A percentile compares a stretch with the other conserved stretches of the same genome.
These are phyloP conservation scores for Leccinum subfulvum DNA, from an alignment of 1,284 basidiomycete genomes.

Conservation along the genomic window DNA sequence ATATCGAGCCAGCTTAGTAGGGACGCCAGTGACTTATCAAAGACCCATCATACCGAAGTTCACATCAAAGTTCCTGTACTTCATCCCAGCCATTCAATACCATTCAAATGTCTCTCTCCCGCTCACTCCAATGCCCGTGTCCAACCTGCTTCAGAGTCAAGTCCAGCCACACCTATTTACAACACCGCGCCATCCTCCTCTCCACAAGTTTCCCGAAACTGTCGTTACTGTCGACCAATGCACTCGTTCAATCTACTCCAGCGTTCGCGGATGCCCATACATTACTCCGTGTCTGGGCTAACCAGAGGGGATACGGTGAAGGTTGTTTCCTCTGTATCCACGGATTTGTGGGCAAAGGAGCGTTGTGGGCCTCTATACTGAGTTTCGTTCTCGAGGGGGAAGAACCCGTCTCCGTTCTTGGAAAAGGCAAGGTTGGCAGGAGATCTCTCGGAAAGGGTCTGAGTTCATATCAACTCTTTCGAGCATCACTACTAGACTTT, in stretches of 20 bases:
- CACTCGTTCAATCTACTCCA: slow-evolving; percentile 58
- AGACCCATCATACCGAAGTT: slow-evolving; percentile 61
- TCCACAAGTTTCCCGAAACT: slow-evolving; percentile 59
- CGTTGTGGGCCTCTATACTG: slow-evolving; percentile 73
- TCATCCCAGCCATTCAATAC: slow-evolving; percentile 57
- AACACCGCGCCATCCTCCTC: slow-evolving; percentile 70
- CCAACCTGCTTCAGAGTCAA: slow-evolving; percentile 21
- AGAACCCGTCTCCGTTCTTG: slow-evolving; percentile 37
- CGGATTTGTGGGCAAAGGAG: slow-evolving; percentile 67
- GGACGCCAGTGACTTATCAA: slow-evolving; percentile 64
- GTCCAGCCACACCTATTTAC: slow-evolving; percentile 70
- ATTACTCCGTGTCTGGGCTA: slow-evolving; percentile 87
- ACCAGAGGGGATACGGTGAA: slow-evolving; percentile 77
- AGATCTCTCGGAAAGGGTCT: slow-evolving; percentile 67
- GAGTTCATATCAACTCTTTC: slow-evolving; percentile 86
- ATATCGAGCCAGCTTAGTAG: slow-evolving; percentile 33
- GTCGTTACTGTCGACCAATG: slow-evolving; percentile 71
- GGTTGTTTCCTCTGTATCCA: slow-evolving; percentile 53
- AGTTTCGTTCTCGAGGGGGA: slow-evolving; percentile 73
- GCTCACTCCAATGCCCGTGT: slow-evolving; percentile 70
- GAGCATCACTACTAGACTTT: slow-evolving; percentile 71
- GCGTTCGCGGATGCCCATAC: slow-evolving; percentile 77
- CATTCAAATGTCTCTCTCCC: slow-evolving; percentile 70
- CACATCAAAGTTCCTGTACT: slow-evolving; percentile 70
- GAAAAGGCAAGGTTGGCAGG: slow-evolving; percentile 37